Evolutionary conservation across 176 grass and related monocot genomes (phyloP).

Genomic region (Panicum miliaceum): DNA sequence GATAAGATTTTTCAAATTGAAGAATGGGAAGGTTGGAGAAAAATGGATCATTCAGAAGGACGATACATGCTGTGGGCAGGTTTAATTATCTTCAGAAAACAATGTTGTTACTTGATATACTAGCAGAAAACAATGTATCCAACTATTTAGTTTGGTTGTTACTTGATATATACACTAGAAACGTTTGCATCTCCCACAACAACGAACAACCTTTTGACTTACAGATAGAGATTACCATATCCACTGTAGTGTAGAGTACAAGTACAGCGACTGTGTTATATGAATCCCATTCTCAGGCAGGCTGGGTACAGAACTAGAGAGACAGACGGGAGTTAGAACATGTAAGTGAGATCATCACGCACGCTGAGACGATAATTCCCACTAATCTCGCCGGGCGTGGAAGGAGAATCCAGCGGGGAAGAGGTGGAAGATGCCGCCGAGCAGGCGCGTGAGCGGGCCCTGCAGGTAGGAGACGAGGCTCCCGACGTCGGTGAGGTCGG

Average conservation of each 20-base stretch:
- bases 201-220: neutral
- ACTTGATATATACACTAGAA: neutral
- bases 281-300: neutral
- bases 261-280: neutral
- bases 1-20: too few species aligned
- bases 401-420: conserved; percentile 56
- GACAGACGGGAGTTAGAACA: neutral
- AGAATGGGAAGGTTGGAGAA: too few species aligned
- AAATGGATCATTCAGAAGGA: neutral
- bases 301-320: neutral
- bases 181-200: neutral
- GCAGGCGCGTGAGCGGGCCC: conserved; percentile 51
- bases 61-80: neutral
- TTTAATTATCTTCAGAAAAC: neutral
- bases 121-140: too few species aligned
- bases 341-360: too few species aligned
- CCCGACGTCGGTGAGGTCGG: conserved; percentile 44
- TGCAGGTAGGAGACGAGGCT: conserved; percentile 56
- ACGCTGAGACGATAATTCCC: too few species aligned
- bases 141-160: neutral
- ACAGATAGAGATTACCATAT: neutral
- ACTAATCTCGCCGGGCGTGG: neutral
- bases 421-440: conserved; percentile 54
- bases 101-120: neutral
- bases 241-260: neutral